phyloP scores from a whole-genome alignment of 1,284 basidiomycete genomes.

The Coniferiporia sulphurascens region DNA sequence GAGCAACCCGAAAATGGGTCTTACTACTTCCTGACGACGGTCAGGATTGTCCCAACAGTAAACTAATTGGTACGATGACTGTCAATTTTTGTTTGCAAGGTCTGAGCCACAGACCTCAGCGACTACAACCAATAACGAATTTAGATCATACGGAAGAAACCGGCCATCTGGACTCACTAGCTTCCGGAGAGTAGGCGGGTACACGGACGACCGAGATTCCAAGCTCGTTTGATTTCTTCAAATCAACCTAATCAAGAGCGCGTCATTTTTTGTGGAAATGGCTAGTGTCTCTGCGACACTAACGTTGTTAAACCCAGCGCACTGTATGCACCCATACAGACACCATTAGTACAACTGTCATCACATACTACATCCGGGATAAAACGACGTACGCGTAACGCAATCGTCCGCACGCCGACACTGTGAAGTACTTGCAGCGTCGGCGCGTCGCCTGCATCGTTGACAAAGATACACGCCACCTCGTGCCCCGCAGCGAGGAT shows the following conservation, averaged over 20 bases:
- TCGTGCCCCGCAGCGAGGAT: conserved; percentile 21
- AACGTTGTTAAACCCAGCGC: conserved; percentile 25
- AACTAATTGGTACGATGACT: conserved; percentile 18
- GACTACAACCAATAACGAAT: background rate
- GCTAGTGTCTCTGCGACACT: background rate
- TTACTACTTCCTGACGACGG: conserved; percentile 24
- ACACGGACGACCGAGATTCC: conserved; percentile 24
- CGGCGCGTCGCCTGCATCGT: conserved; percentile 21
- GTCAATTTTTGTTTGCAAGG: background rate
- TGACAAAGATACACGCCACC: conserved; percentile 26
- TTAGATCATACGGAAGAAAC: background rate
- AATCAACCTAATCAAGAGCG: conserved; percentile 18
- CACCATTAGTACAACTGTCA: background rate
- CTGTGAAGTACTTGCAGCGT: conserved; percentile 20
- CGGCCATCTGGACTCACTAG: conserved; percentile 19
- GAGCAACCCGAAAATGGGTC: background rate
- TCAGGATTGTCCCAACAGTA: conserved; percentile 25
- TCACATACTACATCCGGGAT: background rate
- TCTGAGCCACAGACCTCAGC: background rate
- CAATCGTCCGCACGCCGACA: conserved; percentile 21
- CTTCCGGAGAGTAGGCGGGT: conserved; percentile 26
- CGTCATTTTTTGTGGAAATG: background rate
- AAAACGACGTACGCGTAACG: conserved; percentile 21
- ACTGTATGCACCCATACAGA: conserved; percentile 2
- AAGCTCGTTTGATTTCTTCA: conserved; percentile 21